Evolutionary conservation across 2,329 filamentous ascomycete genomes (phyloP).

Genomic region (Fusarium nematophilum): DNA sequence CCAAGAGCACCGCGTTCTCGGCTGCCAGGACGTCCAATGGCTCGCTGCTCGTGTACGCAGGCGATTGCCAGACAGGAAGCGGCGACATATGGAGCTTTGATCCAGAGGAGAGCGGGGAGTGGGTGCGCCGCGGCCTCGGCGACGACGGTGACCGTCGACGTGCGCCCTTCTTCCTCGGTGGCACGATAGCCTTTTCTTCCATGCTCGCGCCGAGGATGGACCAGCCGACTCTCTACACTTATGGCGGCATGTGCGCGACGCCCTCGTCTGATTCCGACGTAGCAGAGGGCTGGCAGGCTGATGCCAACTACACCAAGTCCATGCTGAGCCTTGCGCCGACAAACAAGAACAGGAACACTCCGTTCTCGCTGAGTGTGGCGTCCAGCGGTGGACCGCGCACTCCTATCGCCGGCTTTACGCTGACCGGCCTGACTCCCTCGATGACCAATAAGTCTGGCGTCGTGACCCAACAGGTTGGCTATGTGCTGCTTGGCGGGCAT

Average conservation of each 20-base stretch:
- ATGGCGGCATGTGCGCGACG: conserved; percentile 89
- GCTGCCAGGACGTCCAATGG: conserved; percentile 75
- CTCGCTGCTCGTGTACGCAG: conserved; percentile 78
- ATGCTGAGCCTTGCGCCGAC: conserved; percentile 76
- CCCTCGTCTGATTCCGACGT: conserved; percentile 49
- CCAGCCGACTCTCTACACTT: conserved; percentile 74
- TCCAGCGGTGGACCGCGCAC: conserved; percentile 71
- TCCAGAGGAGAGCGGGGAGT: conserved; percentile 20
- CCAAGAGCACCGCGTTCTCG: conserved; percentile 69
- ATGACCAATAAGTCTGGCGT: conserved; percentile 74
- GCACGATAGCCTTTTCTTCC: conserved; percentile 74
- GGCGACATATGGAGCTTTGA: conserved; percentile 76
- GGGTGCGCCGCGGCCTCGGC: conserved; percentile 39
- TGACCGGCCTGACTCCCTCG: conserved; percentile 78
- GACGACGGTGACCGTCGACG: conserved; percentile 37
- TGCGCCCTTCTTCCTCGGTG: conserved; percentile 63
- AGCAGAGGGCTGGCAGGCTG: conserved; percentile 69
- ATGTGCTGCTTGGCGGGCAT: conserved; percentile 87
- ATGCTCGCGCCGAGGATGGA: conserved; percentile 64
- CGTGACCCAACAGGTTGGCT: conserved; percentile 79
- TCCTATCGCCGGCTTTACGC: conserved; percentile 86
- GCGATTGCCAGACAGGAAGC: conserved; percentile 71
- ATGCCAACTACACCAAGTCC: conserved; percentile 81
- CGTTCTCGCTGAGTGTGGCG: conserved; percentile 53
- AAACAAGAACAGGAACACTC: conserved; percentile 40